Evolutionary conservation across 2,329 filamentous ascomycete genomes (phyloP).

Genomic region (Neofusicoccum parvum): DNA sequence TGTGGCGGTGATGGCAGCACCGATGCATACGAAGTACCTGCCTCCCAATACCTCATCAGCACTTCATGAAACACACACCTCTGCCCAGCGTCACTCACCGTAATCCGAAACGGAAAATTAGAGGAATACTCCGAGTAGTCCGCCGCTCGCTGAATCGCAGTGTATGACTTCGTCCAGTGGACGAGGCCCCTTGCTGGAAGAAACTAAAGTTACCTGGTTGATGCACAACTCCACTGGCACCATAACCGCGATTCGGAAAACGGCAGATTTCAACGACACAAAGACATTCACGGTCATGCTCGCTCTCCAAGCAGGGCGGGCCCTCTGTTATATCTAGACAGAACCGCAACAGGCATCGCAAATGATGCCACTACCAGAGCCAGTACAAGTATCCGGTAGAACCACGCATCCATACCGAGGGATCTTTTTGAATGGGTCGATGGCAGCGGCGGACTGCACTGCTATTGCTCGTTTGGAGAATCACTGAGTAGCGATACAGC

Average conservation of each 20-base stretch:
- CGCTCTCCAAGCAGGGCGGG: background rate
- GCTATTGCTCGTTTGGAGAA: too few species aligned
- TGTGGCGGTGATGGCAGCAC: background rate
- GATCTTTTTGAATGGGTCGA: too few species aligned
- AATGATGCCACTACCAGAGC: background rate
- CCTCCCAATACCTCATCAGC: background rate
- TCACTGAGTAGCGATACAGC: too few species aligned
- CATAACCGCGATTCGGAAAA: background rate
- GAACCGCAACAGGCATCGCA: background rate
- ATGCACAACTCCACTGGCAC: background rate
- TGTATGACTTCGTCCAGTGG: background rate
- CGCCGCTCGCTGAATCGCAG: background rate
- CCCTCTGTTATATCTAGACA: background rate
- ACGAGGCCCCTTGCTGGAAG: background rate
- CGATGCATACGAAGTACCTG: background rate
- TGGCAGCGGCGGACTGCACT: too few species aligned
- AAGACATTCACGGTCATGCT: background rate
- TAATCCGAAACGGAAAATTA: background rate
- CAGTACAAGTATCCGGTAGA: background rate
- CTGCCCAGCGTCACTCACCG: background rate
- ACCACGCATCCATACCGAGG: background rate
- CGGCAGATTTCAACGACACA: background rate
- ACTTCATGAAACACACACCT: background rate
- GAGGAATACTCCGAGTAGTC: background rate
- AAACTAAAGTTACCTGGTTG: background rate